Evolutionary conservation across 1,284 basidiomycete genomes (phyloP), one percentile per base, ranked within the genome.

Genomic region (Ganoderma leucocontextum): DNA sequence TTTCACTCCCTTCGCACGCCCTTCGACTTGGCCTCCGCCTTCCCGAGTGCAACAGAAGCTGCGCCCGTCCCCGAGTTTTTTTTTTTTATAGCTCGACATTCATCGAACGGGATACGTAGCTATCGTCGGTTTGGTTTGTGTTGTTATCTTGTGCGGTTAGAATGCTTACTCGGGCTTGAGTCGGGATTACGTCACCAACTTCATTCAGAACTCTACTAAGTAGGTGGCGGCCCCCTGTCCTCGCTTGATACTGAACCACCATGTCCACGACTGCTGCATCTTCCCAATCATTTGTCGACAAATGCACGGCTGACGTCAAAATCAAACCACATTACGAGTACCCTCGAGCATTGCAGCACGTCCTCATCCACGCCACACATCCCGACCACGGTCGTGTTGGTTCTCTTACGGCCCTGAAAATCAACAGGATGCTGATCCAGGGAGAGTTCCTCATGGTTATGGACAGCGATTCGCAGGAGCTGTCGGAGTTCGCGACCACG

Each of bases 381-480:
- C 36, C 58, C 38, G 36, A 41, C n/a, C 58, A 60, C 25, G 58
- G 58, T 39, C 36, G 41, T 9, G 25, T 60, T 42, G 58, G 38
- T n/a, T 60, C 25, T 9, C 52, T 69, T n/a, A 8, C n/a, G 15
- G 62, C 52, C 12, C 29, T 64, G 47, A n/a, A 53, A 33, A 64
- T 70, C 44, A 33, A 65, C 60, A 60, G 69, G 19, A 29, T n/a
- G 15, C 29, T 13, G n/a, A 44, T 53, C 13, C 22, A 22, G 9
- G 69, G 63, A 25, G 38, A 70, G 2, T 80, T 80, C 58, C 67
- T 76, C 6, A 61, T 66, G 39, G 58, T 77, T 4, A 73, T 79
- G 75, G 78, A 80, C 58, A 76, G 69, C 17, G 71, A 79, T 9
- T 76, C 75, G n/a, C 53, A 74, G 8, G 79, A 80, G 39, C 63